These are phyloP conservation scores for Mycena polygramma DNA, from an alignment of 768 basidiomycete species.

Conservation along the genomic window DNA sequence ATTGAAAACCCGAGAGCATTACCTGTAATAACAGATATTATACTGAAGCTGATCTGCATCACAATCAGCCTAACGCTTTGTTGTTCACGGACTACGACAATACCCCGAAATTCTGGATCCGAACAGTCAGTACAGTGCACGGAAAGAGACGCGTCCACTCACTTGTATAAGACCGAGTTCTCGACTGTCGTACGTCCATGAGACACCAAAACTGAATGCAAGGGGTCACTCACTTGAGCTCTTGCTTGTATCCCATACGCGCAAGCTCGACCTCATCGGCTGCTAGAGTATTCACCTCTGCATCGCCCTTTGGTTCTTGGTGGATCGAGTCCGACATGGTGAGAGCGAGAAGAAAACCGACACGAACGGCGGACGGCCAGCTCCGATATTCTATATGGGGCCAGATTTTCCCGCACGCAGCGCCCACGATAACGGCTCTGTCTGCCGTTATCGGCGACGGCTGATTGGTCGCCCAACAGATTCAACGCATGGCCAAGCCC, in stretches of 20 bases:
- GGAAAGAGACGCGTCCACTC: slow-evolving; percentile 33
- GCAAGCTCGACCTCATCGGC: slow-evolving; percentile 74
- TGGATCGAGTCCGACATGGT: slow-evolving; percentile 32
- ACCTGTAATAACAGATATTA: slow-evolving; percentile 78
- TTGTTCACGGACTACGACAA: neutral
- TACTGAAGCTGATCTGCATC: slow-evolving; percentile 71
- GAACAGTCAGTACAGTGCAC: slow-evolving; percentile 24
- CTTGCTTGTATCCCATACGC: slow-evolving; percentile 81
- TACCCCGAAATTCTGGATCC: slow-evolving; percentile 73
- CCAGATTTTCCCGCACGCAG: neutral
- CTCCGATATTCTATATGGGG: neutral
- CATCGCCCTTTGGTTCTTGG: slow-evolving; percentile 34
- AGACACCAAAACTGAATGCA: neutral
- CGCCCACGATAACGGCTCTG: neutral
- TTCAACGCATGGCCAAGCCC: too few relatives aligned
- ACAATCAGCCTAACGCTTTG: slow-evolving; percentile 10
- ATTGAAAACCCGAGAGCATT: too few relatives aligned
- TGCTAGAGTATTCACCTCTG: slow-evolving; percentile 39
- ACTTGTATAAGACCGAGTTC: slow-evolving; percentile 75
- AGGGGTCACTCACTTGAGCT: slow-evolving; percentile 62
- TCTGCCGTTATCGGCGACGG: neutral
- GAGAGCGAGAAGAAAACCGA: slow-evolving; percentile 4
- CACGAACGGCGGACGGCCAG: neutral
- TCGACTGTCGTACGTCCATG: slow-evolving; percentile 54
- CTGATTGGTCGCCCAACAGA: slow-evolving; percentile 4